Base-by-base conservation (phyloP, 106 monocot genomes). In the Dactylorhiza incarnata region DNA sequence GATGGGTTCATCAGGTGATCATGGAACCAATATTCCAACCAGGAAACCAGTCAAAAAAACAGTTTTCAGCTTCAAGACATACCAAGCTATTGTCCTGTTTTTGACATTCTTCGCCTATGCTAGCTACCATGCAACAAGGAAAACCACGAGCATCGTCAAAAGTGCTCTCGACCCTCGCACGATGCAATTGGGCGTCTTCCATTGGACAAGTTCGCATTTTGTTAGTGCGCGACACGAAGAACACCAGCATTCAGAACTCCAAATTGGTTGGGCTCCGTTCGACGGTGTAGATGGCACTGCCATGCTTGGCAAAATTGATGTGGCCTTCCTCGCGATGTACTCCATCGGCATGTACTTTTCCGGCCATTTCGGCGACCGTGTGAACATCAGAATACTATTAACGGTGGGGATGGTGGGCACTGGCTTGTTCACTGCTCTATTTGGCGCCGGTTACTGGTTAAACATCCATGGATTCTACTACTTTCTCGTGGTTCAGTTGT, bases 261-360 rank as follows among this genome's bases (percentile, higher is more conserved):
- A 26, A 19, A 47, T n/a, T 45, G 95, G 95, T 44, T 95, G 95
- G 95, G 92, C 92, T 50, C 95, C 95, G 46, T 95, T 95, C 58
- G 69, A 92, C 72, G 58, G 83, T 6, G 51, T 74, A 0, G 78
- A 83, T 66, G 92, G 95, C 24, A 92, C 90, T 0, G 81, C 84
- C 12, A 76, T 95, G 92, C 82, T 95, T 14, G 95, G 95, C 3
- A 54, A 88, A 73, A 95, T 95, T 49, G 95, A 95, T 70, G 82
- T 95, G 48, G 95, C 95, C 1, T 95, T 95, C 69, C 90, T 95
- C 15, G 73, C 90, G 0, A 80, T 85, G 16, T 95, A 95, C 78
- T 77, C 95, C n/a, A 10, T 95, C 3, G 95, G 95, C 5, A 95
- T 92, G 95, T 95, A 90, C 77, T 95, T 92, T 66, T 83, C 90